A percentile compares a stretch with the other conserved stretches of the same genome.
Conservation (phyloP, 2,329 filamentous ascomycete genomes). For the Ustilaginoidea virens region DNA sequence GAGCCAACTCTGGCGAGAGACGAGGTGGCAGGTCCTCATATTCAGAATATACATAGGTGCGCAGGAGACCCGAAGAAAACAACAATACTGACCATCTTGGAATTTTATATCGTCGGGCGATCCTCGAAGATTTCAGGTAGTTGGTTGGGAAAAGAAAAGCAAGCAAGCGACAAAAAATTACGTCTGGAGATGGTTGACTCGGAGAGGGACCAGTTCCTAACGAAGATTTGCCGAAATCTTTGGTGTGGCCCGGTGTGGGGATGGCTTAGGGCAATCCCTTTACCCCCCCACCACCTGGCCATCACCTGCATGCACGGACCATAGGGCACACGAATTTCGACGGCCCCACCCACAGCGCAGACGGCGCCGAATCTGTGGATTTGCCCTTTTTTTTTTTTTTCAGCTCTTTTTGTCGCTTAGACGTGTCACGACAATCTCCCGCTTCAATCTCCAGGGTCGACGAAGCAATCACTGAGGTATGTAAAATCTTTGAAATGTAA, state of each 20-base stretch:
- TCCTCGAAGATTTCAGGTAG: conserved; percentile 45
- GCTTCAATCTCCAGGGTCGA: too few relatives aligned
- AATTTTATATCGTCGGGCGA: conserved; percentile 43
- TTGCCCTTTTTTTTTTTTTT: conserved; percentile 3
- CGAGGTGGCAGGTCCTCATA: too few relatives aligned
- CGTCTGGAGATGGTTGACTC: conserved; percentile 15
- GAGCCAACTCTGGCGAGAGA: too few relatives aligned
- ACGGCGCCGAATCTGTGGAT: conserved; percentile 3
- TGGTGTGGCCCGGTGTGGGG: conserved; percentile 17
- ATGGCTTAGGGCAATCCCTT: conserved; percentile 28
- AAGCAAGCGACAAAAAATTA: conserved; percentile 11
- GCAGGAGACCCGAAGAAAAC: too few relatives aligned
- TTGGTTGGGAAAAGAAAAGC: conserved; percentile 13
- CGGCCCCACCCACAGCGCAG: conserved; percentile 4
- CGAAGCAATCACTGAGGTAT: conserved; percentile 23
- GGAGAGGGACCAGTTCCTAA: conserved; percentile 13
- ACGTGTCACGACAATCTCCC: conserved; percentile 1
- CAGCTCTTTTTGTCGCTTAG: background rate
- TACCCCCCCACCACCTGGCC: too few relatives aligned
- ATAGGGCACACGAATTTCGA: conserved; percentile 20
- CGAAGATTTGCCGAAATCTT: conserved; percentile 22
- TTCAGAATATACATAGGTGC: background rate
- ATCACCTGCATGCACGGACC: conserved; percentile 27
- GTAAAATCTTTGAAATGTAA: conserved; percentile 14
- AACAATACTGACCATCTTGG: conserved; percentile 50